These are phyloP conservation scores for Musa schizocarpa DNA, from an alignment of 176 grass and related monocot species.

Conservation along the genomic window DNA sequence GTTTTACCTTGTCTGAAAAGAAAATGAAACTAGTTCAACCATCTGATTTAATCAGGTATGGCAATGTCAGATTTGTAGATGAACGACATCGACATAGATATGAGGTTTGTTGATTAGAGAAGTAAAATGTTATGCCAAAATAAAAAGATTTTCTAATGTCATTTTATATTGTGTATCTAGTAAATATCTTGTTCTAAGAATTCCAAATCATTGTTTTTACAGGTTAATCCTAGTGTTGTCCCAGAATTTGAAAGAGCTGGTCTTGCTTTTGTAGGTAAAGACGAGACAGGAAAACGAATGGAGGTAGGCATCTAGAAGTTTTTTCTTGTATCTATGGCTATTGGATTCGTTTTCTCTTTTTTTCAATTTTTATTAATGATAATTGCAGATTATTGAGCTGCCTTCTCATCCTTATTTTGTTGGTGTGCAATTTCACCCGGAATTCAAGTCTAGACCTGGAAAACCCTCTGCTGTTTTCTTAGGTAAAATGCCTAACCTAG, in stretches of 20 bases:
- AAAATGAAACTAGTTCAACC: conserved; percentile 16
- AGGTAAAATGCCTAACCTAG: conserved; percentile 36
- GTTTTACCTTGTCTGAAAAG: not conserved
- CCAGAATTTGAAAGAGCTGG: conserved; percentile 79
- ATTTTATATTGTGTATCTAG: too few species aligned
- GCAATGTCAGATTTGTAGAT: conserved; percentile 49
- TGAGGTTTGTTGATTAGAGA: conserved; percentile 45
- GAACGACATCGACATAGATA: conserved; percentile 96
- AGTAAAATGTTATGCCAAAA: conserved; percentile 11
- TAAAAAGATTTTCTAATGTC: not conserved
- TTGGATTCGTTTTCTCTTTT: not conserved
- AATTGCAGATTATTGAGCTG: conserved; percentile 81
- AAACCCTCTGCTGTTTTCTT: conserved; percentile 82
- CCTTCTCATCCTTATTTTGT: conserved; percentile 67
- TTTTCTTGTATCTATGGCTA: not conserved
- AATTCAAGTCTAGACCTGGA: conserved; percentile 90
- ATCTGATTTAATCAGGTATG: conserved; percentile 46
- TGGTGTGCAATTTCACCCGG: conserved; percentile 88
- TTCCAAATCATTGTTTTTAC: conserved; percentile 2
- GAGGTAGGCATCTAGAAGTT: conserved; percentile 40
- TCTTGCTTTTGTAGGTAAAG: conserved; percentile 76
- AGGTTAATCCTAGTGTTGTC: conserved; percentile 97
- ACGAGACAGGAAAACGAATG: conserved; percentile 72
- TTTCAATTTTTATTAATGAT: not conserved
- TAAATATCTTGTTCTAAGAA: not conserved